Percentiles rank a stretch among this genome's conserved stretches.
phyloP scores from a whole-genome alignment of 768 basidiomycete species.

The Termitomyces sp. region DNA sequence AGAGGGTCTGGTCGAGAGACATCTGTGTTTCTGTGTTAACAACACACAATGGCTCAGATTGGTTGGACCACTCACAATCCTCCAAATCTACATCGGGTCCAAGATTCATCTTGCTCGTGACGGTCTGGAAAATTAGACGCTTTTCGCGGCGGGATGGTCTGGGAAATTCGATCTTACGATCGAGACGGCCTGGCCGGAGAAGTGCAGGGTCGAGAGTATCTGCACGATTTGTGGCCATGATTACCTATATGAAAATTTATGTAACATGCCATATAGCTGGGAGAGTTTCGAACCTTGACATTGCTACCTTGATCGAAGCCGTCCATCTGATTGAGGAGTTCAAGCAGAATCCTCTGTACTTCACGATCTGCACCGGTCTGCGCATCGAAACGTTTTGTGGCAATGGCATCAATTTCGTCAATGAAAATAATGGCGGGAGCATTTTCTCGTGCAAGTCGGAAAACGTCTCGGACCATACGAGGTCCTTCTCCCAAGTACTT shows the following conservation, averaged over 20 bases:
- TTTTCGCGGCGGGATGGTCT: slow-evolving; percentile 91
- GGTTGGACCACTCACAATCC: slow-evolving; percentile 67
- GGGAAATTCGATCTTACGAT: slow-evolving; percentile 99
- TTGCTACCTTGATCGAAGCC: slow-evolving; percentile 99
- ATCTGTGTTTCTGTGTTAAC: slow-evolving; percentile 42
- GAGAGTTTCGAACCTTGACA: slow-evolving; percentile 75
- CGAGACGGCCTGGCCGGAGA: slow-evolving; percentile 94
- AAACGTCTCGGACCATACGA: slow-evolving; percentile 99
- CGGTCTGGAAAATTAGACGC: slow-evolving; percentile 96
- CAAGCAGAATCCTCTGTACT: slow-evolving; percentile 96
- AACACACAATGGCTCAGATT: neutral
- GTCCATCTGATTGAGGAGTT: slow-evolving; percentile 98
- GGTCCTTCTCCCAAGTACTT: slow-evolving; percentile 99
- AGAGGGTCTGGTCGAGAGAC: slow-evolving; percentile 95
- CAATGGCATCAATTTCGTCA: slow-evolving; percentile 98
- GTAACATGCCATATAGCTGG: neutral
- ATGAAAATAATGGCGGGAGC: slow-evolving; percentile 98
- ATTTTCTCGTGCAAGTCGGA: slow-evolving; percentile 95
- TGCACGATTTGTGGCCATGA: slow-evolving; percentile 99
- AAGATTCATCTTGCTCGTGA: slow-evolving; percentile 95
- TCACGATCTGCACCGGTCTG: slow-evolving; percentile 99
- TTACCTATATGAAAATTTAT: slow-evolving; percentile 56
- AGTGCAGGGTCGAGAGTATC: slow-evolving; percentile 98
- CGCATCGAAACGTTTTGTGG: slow-evolving; percentile 98
- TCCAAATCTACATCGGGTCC: slow-evolving; percentile 97